Conservation (phyloP, 73 alveolate genomes). For the Tetrahymena borealis region DNA sequence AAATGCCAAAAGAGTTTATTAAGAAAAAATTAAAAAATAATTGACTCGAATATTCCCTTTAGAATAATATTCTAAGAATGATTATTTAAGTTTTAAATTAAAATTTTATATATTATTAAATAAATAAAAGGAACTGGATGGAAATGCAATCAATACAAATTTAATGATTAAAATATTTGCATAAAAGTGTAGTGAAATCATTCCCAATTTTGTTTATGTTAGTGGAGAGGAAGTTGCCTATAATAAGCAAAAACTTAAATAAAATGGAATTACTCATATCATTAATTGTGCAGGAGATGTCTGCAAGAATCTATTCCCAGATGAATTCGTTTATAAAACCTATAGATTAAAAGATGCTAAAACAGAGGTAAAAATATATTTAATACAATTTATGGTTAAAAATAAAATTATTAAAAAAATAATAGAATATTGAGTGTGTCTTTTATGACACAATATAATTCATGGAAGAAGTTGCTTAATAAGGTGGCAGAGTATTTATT, state of each 20-base stretch:
- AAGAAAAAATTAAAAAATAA: too few relatives aligned
- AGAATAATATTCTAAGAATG: too few relatives aligned
- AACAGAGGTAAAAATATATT: conserved; percentile 40
- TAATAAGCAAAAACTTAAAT: conserved; percentile 44
- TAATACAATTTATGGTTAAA: neutral
- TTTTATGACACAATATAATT: conserved; percentile 68
- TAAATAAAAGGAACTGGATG: conserved; percentile 18
- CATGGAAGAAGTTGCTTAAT: conserved; percentile 50
- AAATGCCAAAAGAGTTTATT: too few relatives aligned
- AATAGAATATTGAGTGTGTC: conserved; percentile 61
- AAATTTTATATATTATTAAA: neutral
- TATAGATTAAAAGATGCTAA: conserved; percentile 71
- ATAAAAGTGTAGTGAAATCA: conserved; percentile 54
- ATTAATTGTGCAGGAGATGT: conserved; percentile 85
- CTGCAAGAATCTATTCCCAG: conserved; percentile 67
- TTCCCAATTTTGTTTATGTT: conserved; percentile 58
- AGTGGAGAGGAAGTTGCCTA: conserved; percentile 75
- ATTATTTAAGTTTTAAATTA: neutral
- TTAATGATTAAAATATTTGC: conserved; percentile 31
- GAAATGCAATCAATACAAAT: neutral
- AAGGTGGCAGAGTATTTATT: conserved; percentile 74
- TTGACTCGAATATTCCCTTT: too few relatives aligned
- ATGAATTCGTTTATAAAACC: conserved; percentile 50
- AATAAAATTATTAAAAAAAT: neutral
- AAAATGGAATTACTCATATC: conserved; percentile 72